These are phyloP conservation scores for Erysimum cheiranthoides DNA, from an alignment of 345 rosid species.

Conservation along the genomic window DNA sequence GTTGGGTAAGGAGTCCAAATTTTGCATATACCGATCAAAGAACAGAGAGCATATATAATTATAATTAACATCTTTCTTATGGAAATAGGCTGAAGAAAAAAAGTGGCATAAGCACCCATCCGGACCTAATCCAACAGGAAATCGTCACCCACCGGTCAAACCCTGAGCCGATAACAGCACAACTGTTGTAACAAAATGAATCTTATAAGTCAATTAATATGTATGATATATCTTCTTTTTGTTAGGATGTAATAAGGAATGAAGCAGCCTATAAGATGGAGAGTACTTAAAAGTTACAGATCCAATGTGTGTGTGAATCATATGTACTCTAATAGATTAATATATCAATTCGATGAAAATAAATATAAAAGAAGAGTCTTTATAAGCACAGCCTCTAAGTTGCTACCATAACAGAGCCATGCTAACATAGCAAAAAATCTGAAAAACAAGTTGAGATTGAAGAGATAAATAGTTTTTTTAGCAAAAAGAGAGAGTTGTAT, in stretches of 20 bases:
- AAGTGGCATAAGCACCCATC: slow-evolving; percentile 37
- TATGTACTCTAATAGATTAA: slow-evolving; percentile 2
- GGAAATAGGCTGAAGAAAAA: slow-evolving; percentile 28
- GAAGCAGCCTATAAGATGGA: slow-evolving; percentile 12
- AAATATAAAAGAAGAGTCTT: not conserved
- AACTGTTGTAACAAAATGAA: not conserved
- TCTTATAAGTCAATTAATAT: not conserved
- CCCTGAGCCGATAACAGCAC: slow-evolving; percentile 8
- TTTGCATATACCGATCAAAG: not conserved
- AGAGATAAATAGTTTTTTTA: too few relatives aligned
- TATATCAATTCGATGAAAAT: slow-evolving; percentile 3
- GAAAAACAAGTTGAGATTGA: not conserved
- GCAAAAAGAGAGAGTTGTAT: too few relatives aligned
- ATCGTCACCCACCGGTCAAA: slow-evolving; percentile 25
- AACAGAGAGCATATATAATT: not conserved
- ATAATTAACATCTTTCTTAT: slow-evolving; percentile 10
- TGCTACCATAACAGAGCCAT: not conserved
- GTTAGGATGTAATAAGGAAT: slow-evolving; percentile 1
- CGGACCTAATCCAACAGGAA: slow-evolving; percentile 40
- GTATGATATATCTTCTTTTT: not conserved
- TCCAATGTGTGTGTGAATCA: slow-evolving; percentile 20
- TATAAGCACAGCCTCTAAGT: not conserved
- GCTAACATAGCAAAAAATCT: not conserved
- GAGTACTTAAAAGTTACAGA: slow-evolving; percentile 6
- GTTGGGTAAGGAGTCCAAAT: slow-evolving; percentile 28